Percentiles rank a stretch among this genome's conserved stretches.
These are phyloP conservation scores for Colletotrichum tropicicola DNA, from an alignment of 2,329 filamentous ascomycete genomes.

Conservation along the genomic window DNA sequence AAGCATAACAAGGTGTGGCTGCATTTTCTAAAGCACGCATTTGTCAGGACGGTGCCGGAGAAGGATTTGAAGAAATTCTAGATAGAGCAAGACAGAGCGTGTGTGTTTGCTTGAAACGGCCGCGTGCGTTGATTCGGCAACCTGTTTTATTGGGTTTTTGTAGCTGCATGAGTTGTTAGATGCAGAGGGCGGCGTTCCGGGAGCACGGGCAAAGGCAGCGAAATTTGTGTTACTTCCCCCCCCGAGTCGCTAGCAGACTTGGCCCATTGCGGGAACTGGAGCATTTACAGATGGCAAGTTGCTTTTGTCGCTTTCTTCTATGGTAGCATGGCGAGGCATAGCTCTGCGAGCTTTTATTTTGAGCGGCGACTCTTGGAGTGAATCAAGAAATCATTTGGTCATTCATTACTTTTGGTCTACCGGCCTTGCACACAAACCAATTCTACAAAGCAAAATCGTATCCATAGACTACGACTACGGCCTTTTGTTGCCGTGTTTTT, in stretches of 20 bases:
- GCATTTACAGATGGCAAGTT: background rate
- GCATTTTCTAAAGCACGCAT: slow-evolving; percentile 80
- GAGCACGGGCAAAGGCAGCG: slow-evolving; percentile 15
- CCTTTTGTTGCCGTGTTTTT: too few relatives aligned
- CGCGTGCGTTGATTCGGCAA: too few relatives aligned
- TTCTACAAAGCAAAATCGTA: too few relatives aligned
- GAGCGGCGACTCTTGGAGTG: background rate
- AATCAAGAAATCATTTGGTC: background rate
- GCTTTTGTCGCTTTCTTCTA: background rate
- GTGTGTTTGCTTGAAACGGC: background rate
- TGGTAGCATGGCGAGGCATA: background rate
- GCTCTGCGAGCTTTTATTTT: background rate
- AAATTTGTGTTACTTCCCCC: background rate
- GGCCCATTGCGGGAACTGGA: background rate
- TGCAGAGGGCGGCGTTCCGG: slow-evolving; percentile 9
- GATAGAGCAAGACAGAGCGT: background rate
- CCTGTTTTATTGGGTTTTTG: background rate
- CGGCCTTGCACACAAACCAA: too few relatives aligned
- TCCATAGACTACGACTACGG: too few relatives aligned
- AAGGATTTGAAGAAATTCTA: slow-evolving; percentile 67
- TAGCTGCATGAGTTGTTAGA: background rate
- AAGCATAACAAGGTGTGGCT: slow-evolving; percentile 77
- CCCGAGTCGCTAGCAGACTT: background rate
- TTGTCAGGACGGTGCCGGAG: slow-evolving; percentile 76
- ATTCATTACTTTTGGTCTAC: slow-evolving; percentile 2